Base-by-base conservation (phyloP, 176 grass and related monocot species). In the Zea luxurians region DNA sequence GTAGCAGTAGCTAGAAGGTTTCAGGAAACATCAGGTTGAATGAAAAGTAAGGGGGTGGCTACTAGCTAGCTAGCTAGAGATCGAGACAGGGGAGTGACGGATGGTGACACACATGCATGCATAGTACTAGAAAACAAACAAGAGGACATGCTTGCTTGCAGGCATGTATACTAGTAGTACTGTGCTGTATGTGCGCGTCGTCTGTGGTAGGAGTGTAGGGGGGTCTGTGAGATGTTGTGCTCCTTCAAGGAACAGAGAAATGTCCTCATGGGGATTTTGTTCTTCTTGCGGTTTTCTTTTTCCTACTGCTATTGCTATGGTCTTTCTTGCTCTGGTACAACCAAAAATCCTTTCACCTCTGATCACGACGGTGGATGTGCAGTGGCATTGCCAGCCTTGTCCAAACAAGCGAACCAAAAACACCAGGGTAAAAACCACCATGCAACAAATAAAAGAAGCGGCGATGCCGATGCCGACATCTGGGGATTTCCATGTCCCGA, bases 401-500 rank as follows among this genome's bases (percentile, higher is more conserved):
- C 37, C 71, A 79, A 59, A 79, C 48, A 79, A 79, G 35, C 43
- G 49, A n/a, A 49, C 21, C 59, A 77, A 77, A 37, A 40, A 37
- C 70, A 79, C 34, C 16, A 57, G 0, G 44, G 21, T 48, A 5
- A 48, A 77, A 67, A 67, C 5, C 64, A 70, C 10, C 53, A 79
- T 62, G 62, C 61, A 50, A 21, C 49, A 88, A 75, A 54, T 37
- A 88, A 74, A 84, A 83, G 46, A 87, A 78, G 48, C 80, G 79
- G 35, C 8, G 27, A 27, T 27, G 27, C 27, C 27, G 46, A 86
- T 71, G 67, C 75, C 80, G 89, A 89, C 89, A 87, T 82, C 83
- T 85, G 77, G 84, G 89, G 83, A 89, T 91, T 88, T 94, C 66
- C 83, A 83, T 89, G 89, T 83, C 85, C 88, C 79, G 44, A 85